Evolutionary conservation across 306 rosid genomes (phyloP), one percentile per base, ranked within the genome.

Genomic region (Elaeagnus macrophylla): DNA sequence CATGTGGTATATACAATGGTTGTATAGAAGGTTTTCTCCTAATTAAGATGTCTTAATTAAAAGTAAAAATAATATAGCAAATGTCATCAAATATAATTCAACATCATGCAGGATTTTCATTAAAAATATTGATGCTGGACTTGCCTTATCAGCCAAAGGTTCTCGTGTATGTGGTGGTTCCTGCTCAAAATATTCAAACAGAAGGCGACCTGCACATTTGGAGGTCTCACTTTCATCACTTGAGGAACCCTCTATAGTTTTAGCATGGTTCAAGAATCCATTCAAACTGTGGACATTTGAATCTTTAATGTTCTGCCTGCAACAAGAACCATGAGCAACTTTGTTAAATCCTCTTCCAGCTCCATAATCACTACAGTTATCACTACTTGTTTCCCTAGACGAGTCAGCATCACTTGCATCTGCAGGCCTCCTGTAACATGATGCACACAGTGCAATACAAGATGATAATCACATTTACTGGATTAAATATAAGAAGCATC

Each of bases 101-200:
- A 25, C 32, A 25, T 25, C 32, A 25, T 25, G 32, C 32, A 2
- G 4, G 4, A 25, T 25, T 25, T 25, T 25, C 32, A 25, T 25
- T 25, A 25, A 25, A 25, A 25, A 25, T 25, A 25, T 25, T 49
- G 12, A 14, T 58, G 38, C 40, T 18, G n/a, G 39, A 60, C 82
- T 73, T 62, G 59, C 94, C 79, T 68, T 78, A 25, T 81, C 77
- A 54, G 57, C 59, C n/a, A 84, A 56, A 16, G 88, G 88, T 9
- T 39, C 66, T 39, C 88, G 94, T 40, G 25, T 7, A 66, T 60
- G 77, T 20, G 94, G 94, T 51, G 3, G 75, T 48, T 57, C 72
- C 17, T n/a, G 51, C 59, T 84, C 88, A 47, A 77, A 64, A 47
- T 72, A 84, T 62, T 78, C 67, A 53, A 53, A 84, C 37, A 60